Base-by-base conservation (phyloP, 2,329 filamentous ascomycete genomes). In the Drechslerella stenobrocha region DNA sequence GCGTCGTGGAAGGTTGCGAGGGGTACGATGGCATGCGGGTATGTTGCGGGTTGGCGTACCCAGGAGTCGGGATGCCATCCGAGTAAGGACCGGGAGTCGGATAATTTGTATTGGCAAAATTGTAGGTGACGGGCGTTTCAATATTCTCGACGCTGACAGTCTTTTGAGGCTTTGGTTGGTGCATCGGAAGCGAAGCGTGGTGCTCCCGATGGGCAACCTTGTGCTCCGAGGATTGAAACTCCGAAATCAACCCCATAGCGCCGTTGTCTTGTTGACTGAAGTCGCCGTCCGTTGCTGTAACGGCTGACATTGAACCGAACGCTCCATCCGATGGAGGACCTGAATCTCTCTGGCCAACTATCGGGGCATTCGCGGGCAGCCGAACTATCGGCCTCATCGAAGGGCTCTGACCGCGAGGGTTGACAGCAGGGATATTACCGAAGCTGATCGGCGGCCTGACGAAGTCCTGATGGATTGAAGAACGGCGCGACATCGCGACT, bases 141-240 rank as follows among this genome's bases (percentile, higher is more conserved):
- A 97, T 96, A 73, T 90, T 90, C 60, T 90, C 89, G 63, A 97
- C 85, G 7, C 91, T 96, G 28, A 97, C 89, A 3, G 90, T 82
- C 80, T 97, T 97, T 76, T 97, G 91, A 6, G 93, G 92, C 52
- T 89, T 87, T 60, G 93, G 93, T 75, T 97, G 93, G 75, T 97
- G 89, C 85, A 97, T 96, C 0, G 90, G 72, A 22, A 73, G 35
- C 22, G 80, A 75, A 82, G 81, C 18, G 77, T 76, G 24, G 83
- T 83, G 74, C 82, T 84, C 73, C 83, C 82, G 11, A 81, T 82
- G 22, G 84, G 80, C 22, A 81, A 81, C 70, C 84, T 81, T 9
- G 77, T 81, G 73, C 86, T 83, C 35, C 81, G 79, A 15, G 82
- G 74, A 69, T 9, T 44, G 53, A 30, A 11, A 18, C 11, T 57